A percentile compares a stretch with the other conserved stretches of the same genome.
Conservation (phyloP, 352 stramenopile species). For the Aphanomyces invadans region DNA sequence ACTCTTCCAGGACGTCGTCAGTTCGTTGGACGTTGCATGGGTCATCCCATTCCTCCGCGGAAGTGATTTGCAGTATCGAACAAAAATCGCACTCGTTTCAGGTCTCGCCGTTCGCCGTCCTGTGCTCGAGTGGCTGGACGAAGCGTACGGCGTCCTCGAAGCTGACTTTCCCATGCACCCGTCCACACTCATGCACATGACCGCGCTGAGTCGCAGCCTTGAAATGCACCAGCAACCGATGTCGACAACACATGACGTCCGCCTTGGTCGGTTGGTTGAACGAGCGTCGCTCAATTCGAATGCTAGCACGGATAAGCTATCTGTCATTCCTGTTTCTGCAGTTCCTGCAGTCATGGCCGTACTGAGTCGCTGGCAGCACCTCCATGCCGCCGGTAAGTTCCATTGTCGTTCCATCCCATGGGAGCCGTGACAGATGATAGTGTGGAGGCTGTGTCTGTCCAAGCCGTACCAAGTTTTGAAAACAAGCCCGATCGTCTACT, state of each 20-base stretch:
- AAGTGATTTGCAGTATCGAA: background rate
- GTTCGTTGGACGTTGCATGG: background rate
- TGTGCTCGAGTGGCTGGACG: background rate
- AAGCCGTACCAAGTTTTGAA: background rate
- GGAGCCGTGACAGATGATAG: background rate
- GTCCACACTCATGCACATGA: slow-evolving; percentile 3
- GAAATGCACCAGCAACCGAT: background rate
- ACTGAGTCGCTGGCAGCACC: background rate
- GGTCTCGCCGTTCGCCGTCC: background rate
- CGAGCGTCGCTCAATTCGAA: background rate
- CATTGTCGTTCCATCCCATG: background rate
- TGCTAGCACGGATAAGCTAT: background rate
- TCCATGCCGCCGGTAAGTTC: background rate
- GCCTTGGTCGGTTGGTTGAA: background rate
- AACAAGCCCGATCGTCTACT: background rate
- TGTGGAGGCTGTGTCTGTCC: background rate
- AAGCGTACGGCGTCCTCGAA: slow-evolving; percentile 3
- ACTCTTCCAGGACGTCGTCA: background rate
- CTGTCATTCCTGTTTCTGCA: background rate
- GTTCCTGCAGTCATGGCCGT: background rate
- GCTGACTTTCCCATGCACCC: background rate
- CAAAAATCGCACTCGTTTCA: background rate
- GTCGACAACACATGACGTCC: background rate
- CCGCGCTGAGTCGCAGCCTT: background rate
- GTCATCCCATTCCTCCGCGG: background rate